Conservation (phyloP, 164 flowering plant genomes). For the Stephania japonica region DNA sequence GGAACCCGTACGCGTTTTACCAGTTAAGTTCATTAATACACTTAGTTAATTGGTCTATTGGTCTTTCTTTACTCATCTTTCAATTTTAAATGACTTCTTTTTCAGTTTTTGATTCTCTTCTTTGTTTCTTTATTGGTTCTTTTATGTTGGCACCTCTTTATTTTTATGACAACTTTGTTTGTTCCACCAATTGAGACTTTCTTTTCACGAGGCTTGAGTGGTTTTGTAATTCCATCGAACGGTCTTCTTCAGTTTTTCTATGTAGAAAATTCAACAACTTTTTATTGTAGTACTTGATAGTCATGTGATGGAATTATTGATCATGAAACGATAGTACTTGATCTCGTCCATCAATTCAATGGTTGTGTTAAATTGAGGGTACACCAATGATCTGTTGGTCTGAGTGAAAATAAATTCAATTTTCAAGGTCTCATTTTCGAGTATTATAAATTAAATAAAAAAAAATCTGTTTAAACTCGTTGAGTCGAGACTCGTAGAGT, state of each 20-base stretch:
- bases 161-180: neutral
- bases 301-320: neutral
- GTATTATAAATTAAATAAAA: no score
- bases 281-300: neutral
- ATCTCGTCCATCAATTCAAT: neutral
- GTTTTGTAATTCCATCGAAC: neutral
- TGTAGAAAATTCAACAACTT: neutral
- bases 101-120: neutral
- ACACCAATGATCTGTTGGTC: no score
- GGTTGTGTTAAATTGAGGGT: neutral
- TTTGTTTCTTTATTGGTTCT: neutral
- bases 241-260: neutral
- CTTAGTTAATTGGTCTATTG: neutral
- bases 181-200: neutral
- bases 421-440: no score
- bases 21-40: constrained; percentile 32
- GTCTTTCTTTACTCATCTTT: neutral
- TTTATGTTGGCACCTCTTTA: no score
- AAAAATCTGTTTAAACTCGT: no score
- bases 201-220: neutral
- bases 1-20: constrained; percentile 47
- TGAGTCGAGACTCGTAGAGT: no score
- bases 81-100: neutral
- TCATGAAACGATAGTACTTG: neutral
- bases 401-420: no score